Evolutionary conservation across 169 alveolate species (phyloP).

Genomic region (Hepatocystis sp.): DNA sequence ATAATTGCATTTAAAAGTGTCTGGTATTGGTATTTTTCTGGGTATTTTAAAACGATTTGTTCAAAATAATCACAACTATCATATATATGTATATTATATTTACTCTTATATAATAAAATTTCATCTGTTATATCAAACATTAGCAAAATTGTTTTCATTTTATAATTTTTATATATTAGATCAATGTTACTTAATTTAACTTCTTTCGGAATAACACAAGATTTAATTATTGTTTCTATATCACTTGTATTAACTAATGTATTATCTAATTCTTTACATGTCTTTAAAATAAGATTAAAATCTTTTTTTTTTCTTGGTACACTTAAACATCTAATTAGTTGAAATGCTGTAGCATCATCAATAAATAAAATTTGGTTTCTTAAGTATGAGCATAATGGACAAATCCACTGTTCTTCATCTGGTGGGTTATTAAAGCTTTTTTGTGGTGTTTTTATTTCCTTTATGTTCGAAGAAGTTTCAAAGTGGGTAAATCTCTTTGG

Average conservation of each 20-base stretch:
- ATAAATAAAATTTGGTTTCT: conserved; percentile 81
- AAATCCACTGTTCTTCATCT: conserved; percentile 87
- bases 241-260: conserved; percentile 20
- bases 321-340: conserved; percentile 79
- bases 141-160: conserved; percentile 20
- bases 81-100: conserved; percentile 14
- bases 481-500: too few relatives aligned
- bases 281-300: conserved; percentile 65
- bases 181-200: conserved; percentile 33
- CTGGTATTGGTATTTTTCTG: conserved; percentile 35
- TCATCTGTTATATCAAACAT: conserved; percentile 25
- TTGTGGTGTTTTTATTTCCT: neutral
- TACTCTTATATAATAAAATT: conserved; percentile 13
- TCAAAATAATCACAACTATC: conserved; percentile 62
- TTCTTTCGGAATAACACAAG: conserved; percentile 78
- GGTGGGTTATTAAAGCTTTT: too few relatives aligned
- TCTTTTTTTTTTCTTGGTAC: conserved; percentile 82
- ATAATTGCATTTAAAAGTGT: conserved; percentile 50
- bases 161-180: neutral
- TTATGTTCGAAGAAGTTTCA: conserved; percentile 11
- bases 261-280: conserved; percentile 13
- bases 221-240: conserved; percentile 72
- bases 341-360: conserved; percentile 79
- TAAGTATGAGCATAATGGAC: conserved; percentile 83
- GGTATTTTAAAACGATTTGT: conserved; percentile 32